Conservation (phyloP, 441 rosid species). For the Breynia disticha region DNA sequence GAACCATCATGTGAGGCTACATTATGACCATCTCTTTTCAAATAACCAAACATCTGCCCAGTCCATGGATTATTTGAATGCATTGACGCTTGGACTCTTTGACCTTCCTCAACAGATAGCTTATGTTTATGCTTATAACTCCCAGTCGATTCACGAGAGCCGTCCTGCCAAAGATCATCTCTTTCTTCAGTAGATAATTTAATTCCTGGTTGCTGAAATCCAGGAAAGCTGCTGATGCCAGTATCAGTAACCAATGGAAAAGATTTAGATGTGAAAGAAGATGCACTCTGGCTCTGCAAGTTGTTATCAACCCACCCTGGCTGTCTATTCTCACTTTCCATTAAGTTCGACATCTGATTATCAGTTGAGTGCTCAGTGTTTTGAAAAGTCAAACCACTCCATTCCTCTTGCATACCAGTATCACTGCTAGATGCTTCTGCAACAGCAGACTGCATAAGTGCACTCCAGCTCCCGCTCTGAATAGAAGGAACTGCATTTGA, state of each 20-base stretch:
- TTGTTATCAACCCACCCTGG: slow-evolving; percentile 30
- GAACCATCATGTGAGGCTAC: slow-evolving; percentile 5
- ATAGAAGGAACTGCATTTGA: slow-evolving; percentile 47
- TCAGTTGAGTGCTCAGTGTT: slow-evolving; percentile 28
- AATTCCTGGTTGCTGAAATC: slow-evolving; percentile 34
- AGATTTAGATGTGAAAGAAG: slow-evolving; percentile 18
- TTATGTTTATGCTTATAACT: slow-evolving; percentile 14
- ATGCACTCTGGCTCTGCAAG: slow-evolving; percentile 15
- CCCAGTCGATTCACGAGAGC: slow-evolving; percentile 28
- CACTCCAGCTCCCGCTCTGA: slow-evolving; percentile 98
- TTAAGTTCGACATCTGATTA: slow-evolving; percentile 19
- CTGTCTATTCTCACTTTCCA: slow-evolving; percentile 29
- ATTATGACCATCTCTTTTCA: slow-evolving; percentile 15
- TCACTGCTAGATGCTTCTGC: slow-evolving; percentile 53
- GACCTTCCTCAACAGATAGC: no score
- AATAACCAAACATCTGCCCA: slow-evolving; percentile 19
- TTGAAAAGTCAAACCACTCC: slow-evolving; percentile 38
- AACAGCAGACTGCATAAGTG: slow-evolving; percentile 93
- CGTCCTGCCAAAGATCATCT: slow-evolving; percentile 25
- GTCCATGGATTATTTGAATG: slow-evolving; percentile 24
- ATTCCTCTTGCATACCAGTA: slow-evolving; percentile 37
- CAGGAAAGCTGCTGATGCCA: slow-evolving; percentile 30
- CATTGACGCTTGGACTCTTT: slow-evolving; percentile 14
- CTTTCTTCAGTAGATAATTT: slow-evolving; percentile 26
- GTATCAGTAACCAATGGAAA: slow-evolving; percentile 12